Conservation (phyloP, 352 stramenopile species). For the Globisporangium lucens region DNA sequence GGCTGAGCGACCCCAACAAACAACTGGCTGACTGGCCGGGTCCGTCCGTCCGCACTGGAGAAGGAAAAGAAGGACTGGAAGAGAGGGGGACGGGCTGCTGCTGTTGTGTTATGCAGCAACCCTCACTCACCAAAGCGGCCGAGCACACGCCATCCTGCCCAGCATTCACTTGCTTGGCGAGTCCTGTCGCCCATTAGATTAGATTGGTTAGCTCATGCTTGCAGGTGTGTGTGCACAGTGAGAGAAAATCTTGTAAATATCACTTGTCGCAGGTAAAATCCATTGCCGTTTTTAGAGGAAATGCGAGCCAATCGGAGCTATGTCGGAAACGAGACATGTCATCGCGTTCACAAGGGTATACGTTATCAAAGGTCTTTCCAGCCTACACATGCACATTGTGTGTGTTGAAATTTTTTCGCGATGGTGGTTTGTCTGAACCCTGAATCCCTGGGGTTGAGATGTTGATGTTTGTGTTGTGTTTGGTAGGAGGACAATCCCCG, state of each 20-base stretch:
- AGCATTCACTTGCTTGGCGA: neutral
- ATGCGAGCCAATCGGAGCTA: neutral
- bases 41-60: conserved; percentile 5
- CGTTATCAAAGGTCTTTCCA: neutral
- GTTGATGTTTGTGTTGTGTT: conserved; percentile 6
- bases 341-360: neutral
- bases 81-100: neutral
- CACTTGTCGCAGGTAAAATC: conserved; percentile 11
- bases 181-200: conserved; percentile 16
- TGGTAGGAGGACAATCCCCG: conserved; percentile 9
- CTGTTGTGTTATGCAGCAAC: conserved; percentile 1
- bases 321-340: conserved; percentile 1
- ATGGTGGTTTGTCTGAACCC: conserved; percentile 1
- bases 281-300: conserved; percentile 1
- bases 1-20: neutral
- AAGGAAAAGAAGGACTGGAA: conserved; percentile 8
- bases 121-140: conserved; percentile 8
- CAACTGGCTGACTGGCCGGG: conserved; percentile 4
- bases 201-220: neutral
- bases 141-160: neutral
- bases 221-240: neutral
- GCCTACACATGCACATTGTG: neutral
- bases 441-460: neutral
- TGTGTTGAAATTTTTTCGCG: conserved; percentile 11
- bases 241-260: conserved; percentile 11